These are phyloP conservation scores for Penicillium dipodomyicola DNA, from an alignment of 495 filamentous ascomycete genomes.

Conservation along the genomic window DNA sequence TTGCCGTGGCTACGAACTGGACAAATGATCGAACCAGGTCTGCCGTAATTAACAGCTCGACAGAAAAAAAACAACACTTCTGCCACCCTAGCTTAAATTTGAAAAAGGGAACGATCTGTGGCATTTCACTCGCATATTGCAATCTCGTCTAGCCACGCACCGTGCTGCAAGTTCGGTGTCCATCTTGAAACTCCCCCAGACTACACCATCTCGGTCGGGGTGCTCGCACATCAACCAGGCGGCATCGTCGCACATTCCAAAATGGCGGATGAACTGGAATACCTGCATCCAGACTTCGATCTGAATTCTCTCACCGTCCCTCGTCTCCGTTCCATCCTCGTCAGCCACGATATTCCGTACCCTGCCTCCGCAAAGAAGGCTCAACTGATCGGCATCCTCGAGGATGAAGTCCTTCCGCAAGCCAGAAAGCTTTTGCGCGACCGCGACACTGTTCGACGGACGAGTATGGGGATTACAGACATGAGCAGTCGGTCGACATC, in stretches of 20 bases:
- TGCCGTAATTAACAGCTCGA: constrained; percentile 28
- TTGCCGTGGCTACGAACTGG: constrained; percentile 41
- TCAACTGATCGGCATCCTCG: constrained; percentile 80
- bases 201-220: constrained; percentile 4
- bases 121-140: constrained; percentile 12
- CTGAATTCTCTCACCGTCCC: constrained; percentile 79
- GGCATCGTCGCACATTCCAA: constrained; percentile 17
- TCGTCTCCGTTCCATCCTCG: constrained; percentile 80
- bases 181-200: neutral
- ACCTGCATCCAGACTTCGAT: constrained; percentile 82
- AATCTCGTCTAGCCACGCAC: constrained; percentile 14
- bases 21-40: constrained; percentile 22
- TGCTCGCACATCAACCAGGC: constrained; percentile 10
- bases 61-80: constrained; percentile 16
- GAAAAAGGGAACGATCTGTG: constrained; percentile 28
- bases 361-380: constrained; percentile 84
- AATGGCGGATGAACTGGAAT: constrained; percentile 73
- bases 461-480: constrained; percentile 81
- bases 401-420: constrained; percentile 72
- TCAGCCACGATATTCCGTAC: constrained; percentile 81
- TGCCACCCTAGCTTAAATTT: constrained; percentile 18
- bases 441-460: constrained; percentile 71
- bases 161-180: constrained; percentile 2
- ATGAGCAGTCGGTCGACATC: constrained; percentile 58
- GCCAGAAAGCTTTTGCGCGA: constrained; percentile 71